Conservation (phyloP, 2,329 filamentous ascomycete species). For the Akanthomyces muscarius region DNA sequence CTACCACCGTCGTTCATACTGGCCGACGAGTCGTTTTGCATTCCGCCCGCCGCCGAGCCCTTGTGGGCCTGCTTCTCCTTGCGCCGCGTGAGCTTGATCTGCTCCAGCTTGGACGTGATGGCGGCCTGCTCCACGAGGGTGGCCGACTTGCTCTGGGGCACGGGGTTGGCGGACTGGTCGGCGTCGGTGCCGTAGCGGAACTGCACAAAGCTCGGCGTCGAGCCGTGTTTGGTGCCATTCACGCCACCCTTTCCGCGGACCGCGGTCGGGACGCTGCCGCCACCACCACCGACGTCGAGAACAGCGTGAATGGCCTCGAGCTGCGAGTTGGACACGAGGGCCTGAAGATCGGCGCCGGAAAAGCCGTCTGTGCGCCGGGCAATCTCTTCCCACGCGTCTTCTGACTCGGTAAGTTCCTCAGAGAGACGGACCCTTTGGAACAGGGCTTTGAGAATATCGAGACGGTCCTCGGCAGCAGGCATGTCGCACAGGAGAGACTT, state of each 20-base stretch:
- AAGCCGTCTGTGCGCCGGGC: constrained; percentile 81
- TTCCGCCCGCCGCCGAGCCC: constrained; percentile 19
- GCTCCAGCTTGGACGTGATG: constrained; percentile 76
- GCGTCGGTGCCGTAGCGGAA: constrained; percentile 73
- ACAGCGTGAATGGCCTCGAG: constrained; percentile 95
- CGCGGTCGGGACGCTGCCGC: constrained; percentile 19
- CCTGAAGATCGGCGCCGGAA: constrained; percentile 90
- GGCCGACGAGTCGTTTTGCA: neutral
- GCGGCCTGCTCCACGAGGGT: constrained; percentile 70
- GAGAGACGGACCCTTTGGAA: constrained; percentile 74
- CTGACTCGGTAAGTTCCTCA: constrained; percentile 56
- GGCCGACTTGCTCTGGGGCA: constrained; percentile 47
- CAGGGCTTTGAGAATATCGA: constrained; percentile 86
- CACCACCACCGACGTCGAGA: constrained; percentile 55
- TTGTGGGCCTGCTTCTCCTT: constrained; percentile 33
- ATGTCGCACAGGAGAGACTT: constrained; percentile 92
- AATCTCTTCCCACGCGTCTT: constrained; percentile 63
- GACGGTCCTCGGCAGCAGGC: constrained; percentile 71
- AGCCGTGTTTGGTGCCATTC: constrained; percentile 27
- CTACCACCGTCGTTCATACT: constrained; percentile 27
- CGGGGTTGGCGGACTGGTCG: constrained; percentile 36
- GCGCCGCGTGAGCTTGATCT: constrained; percentile 68
- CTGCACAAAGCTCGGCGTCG: constrained; percentile 63
- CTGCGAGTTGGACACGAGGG: constrained; percentile 92
- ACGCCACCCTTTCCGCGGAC: constrained; percentile 33